Base-by-base conservation (phyloP, 441 rosid genomes). In the Erodium moschatum region DNA sequence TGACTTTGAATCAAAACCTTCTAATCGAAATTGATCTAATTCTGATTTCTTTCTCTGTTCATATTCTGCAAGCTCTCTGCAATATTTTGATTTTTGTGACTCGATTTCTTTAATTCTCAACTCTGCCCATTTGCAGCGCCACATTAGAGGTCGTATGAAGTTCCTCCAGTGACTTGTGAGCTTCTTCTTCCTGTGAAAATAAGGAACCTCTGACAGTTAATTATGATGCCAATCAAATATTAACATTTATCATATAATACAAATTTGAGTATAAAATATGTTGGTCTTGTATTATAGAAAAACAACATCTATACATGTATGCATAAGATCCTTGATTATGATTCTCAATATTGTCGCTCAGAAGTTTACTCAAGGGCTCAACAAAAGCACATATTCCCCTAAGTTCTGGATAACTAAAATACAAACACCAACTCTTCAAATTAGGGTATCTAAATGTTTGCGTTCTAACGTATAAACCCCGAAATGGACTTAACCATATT, bases 71-170 rank as follows among this genome's bases (percentile, higher is more conserved):
- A 94, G 79, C 76, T 84, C 88, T 74, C 81, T 81, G 11, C 81
- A 67, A 77, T 87, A 91, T 81, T 79, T 87, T 69, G 77, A 66
- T 67, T 88, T 84, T 44, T 84, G 92, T 69, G 85, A 83, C 69
- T 86, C 87, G 18, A 89, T 78, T 76, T 89, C 88, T 73, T 81
- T 88, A 46, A 91, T 86, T 79, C 82, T 86, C 75, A 88, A 75
- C 77, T 93, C 97, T 15, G 85, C 69, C 97, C 97, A 91, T 79
- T 89, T 88, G 86, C 94, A 88, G 54, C 91, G 89, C 97, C 97
- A 91, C 96, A 83, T 88, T 64, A 94, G 79, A 70, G 98, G 98
- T 58, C 76, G 81, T 71, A 88, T 83, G 73, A 88, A 94, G 73
- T 67, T 85, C 82, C 84, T 89, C 94, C 97, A 91, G 70, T 89